Conservation (phyloP, 2,329 filamentous ascomycete species). For the Pseudocercospora crystallina region DNA sequence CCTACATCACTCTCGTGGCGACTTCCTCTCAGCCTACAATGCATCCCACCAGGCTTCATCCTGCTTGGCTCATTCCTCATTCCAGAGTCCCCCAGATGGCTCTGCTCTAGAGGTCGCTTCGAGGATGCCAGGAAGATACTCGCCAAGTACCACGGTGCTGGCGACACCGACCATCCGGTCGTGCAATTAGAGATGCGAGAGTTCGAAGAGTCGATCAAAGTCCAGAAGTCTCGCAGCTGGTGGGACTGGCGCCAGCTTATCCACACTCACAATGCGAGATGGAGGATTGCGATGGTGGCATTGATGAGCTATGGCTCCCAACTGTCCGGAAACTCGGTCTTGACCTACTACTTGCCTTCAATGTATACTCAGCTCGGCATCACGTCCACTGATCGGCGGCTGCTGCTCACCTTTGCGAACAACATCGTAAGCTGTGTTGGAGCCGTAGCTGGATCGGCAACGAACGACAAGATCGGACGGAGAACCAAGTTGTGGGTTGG, state of each 20-base stretch:
- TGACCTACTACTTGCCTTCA: constrained; percentile 10
- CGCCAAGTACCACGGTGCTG: constrained; percentile 17
- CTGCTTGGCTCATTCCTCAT: constrained; percentile 13
- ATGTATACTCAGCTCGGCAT: constrained; percentile 14
- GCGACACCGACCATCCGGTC: constrained; percentile 11
- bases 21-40: constrained; percentile 23
- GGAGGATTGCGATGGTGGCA: constrained; percentile 10
- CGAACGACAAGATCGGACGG: constrained; percentile 10
- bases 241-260: constrained; percentile 15
- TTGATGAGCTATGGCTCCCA: constrained; percentile 13
- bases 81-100: constrained; percentile 18
- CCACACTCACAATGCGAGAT: constrained; percentile 9
- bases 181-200: constrained; percentile 15
- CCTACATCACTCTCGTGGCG: constrained; percentile 22
- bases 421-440: constrained; percentile 15
- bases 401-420: constrained; percentile 11
- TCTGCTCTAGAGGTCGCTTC: constrained; percentile 15
- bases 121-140: constrained; percentile 18
- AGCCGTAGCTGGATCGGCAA: constrained; percentile 10
- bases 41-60: constrained; percentile 17
- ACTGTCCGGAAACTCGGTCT: constrained; percentile 8
- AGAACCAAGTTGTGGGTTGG: constrained; percentile 11
- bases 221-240: constrained; percentile 11
- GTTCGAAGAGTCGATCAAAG: constrained; percentile 15
- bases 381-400: constrained; percentile 6